phyloP scores from a whole-genome alignment of 1,284 basidiomycete species.

The Sutorius eximius region DNA sequence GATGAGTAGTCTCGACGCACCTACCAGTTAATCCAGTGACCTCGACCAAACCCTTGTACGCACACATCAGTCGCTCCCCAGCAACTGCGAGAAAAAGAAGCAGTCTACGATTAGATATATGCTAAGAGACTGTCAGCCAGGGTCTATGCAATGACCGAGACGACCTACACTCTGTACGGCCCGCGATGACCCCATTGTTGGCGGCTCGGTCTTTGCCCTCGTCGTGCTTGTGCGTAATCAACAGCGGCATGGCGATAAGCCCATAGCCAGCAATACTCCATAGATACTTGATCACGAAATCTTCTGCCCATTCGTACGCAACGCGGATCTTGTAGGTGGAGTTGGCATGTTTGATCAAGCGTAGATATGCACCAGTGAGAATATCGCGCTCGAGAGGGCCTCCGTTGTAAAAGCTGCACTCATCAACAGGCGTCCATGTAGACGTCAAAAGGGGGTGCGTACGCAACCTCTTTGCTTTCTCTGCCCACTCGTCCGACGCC shows the following conservation, averaged over 20 bases:
- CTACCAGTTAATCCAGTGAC: constrained; percentile 90
- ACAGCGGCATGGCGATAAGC: constrained; percentile 85
- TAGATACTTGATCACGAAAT: constrained; percentile 92
- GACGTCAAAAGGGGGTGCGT: constrained; percentile 33
- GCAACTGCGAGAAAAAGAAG: constrained; percentile 93
- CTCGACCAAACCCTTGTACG: constrained; percentile 90
- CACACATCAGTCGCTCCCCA: constrained; percentile 89
- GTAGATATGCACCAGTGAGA: constrained; percentile 75
- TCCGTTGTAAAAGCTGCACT: constrained; percentile 87
- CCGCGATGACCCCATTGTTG: constrained; percentile 45
- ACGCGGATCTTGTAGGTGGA: constrained; percentile 91
- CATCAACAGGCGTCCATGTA: constrained; percentile 1
- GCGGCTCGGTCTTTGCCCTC: constrained; percentile 3
- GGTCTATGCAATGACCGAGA: neutral
- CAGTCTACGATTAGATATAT: constrained; percentile 95
- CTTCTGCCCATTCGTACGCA: constrained; percentile 88
- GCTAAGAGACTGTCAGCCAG: constrained; percentile 46
- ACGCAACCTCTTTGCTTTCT: constrained; percentile 94
- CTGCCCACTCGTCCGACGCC: constrained; percentile 88
- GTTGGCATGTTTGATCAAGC: constrained; percentile 87
- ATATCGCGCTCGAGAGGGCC: constrained; percentile 85
- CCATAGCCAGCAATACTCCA: constrained; percentile 91
- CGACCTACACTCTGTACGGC: constrained; percentile 62
- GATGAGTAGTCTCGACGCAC: constrained; percentile 3
- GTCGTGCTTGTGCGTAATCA: constrained; percentile 52